Conservation (phyloP, 805 yeast species). For the Wickerhamiella sorbophila region DNA sequence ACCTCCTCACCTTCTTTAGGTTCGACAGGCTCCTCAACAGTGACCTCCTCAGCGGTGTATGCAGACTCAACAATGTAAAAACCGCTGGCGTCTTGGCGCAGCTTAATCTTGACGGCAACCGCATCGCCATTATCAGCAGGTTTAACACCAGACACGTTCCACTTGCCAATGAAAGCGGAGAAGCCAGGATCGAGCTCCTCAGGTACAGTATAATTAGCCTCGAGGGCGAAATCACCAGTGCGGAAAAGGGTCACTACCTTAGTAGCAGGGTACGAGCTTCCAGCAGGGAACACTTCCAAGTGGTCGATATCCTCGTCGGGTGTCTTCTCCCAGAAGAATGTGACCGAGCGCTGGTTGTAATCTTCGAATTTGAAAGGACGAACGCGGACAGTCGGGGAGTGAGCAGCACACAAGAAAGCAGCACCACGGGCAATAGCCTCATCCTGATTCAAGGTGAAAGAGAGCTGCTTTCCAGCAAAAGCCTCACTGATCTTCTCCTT, state of each 20-base stretch:
- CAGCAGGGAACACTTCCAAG: constrained; percentile 93
- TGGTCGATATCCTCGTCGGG: constrained; percentile 80
- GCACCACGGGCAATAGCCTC: constrained; percentile 99
- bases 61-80: constrained; percentile 89
- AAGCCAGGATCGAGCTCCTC: constrained; percentile 59
- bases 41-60: constrained; percentile 82
- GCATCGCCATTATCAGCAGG: constrained; percentile 46
- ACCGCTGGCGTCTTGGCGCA: constrained; percentile 95
- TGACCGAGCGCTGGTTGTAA: constrained; percentile 77
- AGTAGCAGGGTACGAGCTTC: constrained; percentile 86
- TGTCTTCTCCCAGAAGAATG: constrained; percentile 89
- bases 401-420: constrained; percentile 97
- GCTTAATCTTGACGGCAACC: constrained; percentile 79
- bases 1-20: constrained; percentile 35
- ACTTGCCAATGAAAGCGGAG: constrained; percentile 52
- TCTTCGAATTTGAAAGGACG: constrained; percentile 98
- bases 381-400: constrained; percentile 96
- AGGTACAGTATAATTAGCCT: constrained; percentile 72
- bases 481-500: constrained; percentile 68
- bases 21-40: constrained; percentile 79
- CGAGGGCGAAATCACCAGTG: constrained; percentile 71
- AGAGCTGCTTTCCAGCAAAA: constrained; percentile 72
- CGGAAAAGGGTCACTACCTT: constrained; percentile 91
- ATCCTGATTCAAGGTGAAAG: constrained; percentile 95
- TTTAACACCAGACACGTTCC: constrained; percentile 77